Percentiles rank a stretch among this genome's conserved stretches.
These are phyloP conservation scores for Quercus rubra DNA, from an alignment of 306 rosid species.

Conservation along the genomic window DNA sequence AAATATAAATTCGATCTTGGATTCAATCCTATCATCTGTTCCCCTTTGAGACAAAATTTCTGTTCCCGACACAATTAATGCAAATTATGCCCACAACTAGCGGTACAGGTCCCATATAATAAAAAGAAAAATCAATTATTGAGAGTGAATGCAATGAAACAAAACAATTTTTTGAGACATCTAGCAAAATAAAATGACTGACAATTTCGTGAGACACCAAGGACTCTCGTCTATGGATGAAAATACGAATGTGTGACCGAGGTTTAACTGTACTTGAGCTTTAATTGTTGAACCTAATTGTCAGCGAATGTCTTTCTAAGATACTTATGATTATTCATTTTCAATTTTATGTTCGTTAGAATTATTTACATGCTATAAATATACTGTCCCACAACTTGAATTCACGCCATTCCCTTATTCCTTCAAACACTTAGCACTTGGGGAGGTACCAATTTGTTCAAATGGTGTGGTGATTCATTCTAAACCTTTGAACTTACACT, in stretches of 20 bases:
- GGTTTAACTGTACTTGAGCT: neutral
- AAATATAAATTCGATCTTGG: slow-evolving; percentile 6
- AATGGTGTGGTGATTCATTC: no score
- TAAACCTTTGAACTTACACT: neutral
- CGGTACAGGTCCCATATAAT: slow-evolving; percentile 10
- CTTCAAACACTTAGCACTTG: no score
- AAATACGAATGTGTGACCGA: neutral
- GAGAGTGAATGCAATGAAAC: neutral
- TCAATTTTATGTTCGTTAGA: no score
- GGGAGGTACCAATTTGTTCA: no score
- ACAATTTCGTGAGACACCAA: slow-evolving; percentile 11
- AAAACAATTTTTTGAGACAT: slow-evolving; percentile 9
- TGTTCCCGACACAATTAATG: slow-evolving; percentile 38
- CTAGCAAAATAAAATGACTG: neutral
- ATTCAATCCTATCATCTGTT: slow-evolving; percentile 21
- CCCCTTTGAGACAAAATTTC: slow-evolving; percentile 19
- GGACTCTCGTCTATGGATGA: neutral
- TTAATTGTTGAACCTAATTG: no score
- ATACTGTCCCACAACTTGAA: no score
- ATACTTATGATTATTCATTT: no score
- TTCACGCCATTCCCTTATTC: no score
- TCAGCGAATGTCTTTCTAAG: neutral
- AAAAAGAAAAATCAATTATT: slow-evolving; percentile 14
- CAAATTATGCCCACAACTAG: slow-evolving; percentile 23
- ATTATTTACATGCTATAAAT: no score